These are phyloP conservation scores for Jatropha curcas DNA, from an alignment of 345 rosid genomes.

Conservation along the genomic window DNA sequence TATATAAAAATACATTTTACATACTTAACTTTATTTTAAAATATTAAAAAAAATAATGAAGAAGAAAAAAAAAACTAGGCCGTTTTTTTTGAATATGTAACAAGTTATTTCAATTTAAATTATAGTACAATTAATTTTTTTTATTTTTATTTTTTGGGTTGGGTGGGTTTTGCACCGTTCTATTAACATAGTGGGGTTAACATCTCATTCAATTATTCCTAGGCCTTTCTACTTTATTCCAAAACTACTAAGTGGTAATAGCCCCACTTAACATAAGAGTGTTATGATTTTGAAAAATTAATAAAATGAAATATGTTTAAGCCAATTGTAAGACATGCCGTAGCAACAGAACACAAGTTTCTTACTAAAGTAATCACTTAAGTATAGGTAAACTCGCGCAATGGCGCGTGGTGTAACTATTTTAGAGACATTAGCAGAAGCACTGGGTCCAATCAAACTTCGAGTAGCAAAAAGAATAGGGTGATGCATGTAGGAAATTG, in stretches of 20 bases:
- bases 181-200: slow-evolving; percentile 4
- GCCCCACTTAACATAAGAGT: background rate
- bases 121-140: too few relatives aligned
- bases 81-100: too few relatives aligned
- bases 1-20: too few relatives aligned
- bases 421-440: background rate
- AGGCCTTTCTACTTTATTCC: slow-evolving; percentile 10
- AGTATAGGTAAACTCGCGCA: background rate
- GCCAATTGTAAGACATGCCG: background rate
- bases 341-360: background rate
- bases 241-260: background rate
- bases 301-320: background rate
- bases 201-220: background rate
- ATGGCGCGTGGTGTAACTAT: background rate
- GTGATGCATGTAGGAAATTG: slow-evolving; percentile 13
- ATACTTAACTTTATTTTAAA: too few relatives aligned
- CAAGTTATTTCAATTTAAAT: background rate
- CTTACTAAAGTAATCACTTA: too few relatives aligned
- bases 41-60: too few relatives aligned
- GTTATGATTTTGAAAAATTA: background rate
- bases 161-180: slow-evolving; percentile 8
- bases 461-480: slow-evolving; percentile 13
- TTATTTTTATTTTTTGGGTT: background rate
- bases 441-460: slow-evolving; percentile 26
- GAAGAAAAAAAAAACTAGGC: too few relatives aligned